A percentile compares a stretch with the other conserved stretches of the same genome.
Evolutionary conservation across 495 filamentous ascomycete genomes (phyloP).

Genomic region (Daldinia childiae): DNA sequence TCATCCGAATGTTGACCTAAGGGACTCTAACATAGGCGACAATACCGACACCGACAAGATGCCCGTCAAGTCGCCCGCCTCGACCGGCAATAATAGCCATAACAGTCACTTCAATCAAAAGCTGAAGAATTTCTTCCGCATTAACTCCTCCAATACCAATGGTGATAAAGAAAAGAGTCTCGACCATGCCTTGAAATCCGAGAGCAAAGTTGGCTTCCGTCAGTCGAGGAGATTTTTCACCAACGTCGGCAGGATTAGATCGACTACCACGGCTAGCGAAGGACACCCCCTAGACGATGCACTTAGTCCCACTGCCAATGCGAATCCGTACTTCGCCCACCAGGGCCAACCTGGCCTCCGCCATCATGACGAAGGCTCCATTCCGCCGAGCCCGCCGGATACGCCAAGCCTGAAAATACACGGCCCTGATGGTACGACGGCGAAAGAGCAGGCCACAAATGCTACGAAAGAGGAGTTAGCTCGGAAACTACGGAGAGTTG

Average conservation of each 20-base stretch:
- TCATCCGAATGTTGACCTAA: slow-evolving; percentile 44
- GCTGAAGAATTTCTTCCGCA: slow-evolving; percentile 98
- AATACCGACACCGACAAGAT: slow-evolving; percentile 38
- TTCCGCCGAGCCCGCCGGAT: slow-evolving; percentile 96
- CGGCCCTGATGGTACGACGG: slow-evolving; percentile 66
- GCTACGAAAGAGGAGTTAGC: slow-evolving; percentile 93
- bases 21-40: slow-evolving; percentile 34
- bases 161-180: slow-evolving; percentile 55
- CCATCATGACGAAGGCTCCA: slow-evolving; percentile 93
- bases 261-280: slow-evolving; percentile 91
- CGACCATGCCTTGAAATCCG: slow-evolving; percentile 52
- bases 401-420: slow-evolving; percentile 81
- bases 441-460: slow-evolving; percentile 73
- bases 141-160: slow-evolving; percentile 70
- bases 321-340: slow-evolving; percentile 97
- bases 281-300: slow-evolving; percentile 88
- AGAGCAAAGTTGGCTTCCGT: slow-evolving; percentile 74
- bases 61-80: slow-evolving; percentile 45
- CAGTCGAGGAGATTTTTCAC: slow-evolving; percentile 80
- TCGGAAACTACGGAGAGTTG: slow-evolving; percentile 89
- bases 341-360: slow-evolving; percentile 92
- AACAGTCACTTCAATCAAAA: slow-evolving; percentile 80
- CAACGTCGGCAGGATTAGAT: slow-evolving; percentile 78
- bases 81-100: slow-evolving; percentile 44
- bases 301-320: slow-evolving; percentile 90